A percentile compares a stretch with the other conserved stretches of the same genome.
Conservation (phyloP, 2,329 filamentous ascomycete species). For the Botrytis aclada region DNA sequence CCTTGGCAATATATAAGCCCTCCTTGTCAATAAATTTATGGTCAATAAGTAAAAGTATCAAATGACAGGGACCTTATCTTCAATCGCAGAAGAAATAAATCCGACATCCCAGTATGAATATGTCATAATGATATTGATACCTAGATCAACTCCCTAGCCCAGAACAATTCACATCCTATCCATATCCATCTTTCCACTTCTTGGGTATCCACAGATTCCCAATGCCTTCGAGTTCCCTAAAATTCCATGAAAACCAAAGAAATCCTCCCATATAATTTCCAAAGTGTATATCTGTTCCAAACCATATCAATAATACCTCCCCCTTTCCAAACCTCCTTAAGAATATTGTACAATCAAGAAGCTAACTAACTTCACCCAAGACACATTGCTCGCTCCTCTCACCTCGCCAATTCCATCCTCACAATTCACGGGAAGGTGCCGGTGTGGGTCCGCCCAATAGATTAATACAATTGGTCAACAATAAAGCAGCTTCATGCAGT, state of each 20-base stretch:
- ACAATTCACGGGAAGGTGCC: neutral
- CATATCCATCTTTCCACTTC: neutral
- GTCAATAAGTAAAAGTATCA: neutral
- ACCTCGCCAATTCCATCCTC: neutral
- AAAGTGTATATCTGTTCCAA: neutral
- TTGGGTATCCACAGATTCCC: neutral
- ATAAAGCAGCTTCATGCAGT: constrained; percentile 77
- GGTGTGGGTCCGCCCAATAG: constrained; percentile 33
- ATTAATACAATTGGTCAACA: constrained; percentile 78
- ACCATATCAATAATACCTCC: neutral
- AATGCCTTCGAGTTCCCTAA: neutral
- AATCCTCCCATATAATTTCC: neutral
- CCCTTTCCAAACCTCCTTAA: neutral
- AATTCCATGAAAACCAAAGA: neutral
- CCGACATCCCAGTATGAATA: neutral
- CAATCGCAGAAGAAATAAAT: neutral
- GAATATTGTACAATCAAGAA: neutral
- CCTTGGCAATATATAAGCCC: neutral
- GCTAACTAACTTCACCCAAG: neutral
- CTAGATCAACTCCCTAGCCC: neutral
- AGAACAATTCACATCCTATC: neutral
- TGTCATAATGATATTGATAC: neutral
- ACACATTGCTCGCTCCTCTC: neutral
- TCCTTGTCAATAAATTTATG: neutral
- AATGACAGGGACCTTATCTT: neutral